Conservation (phyloP, 2,329 filamentous ascomycete species). For the Torrubiella hemipterigena region DNA sequence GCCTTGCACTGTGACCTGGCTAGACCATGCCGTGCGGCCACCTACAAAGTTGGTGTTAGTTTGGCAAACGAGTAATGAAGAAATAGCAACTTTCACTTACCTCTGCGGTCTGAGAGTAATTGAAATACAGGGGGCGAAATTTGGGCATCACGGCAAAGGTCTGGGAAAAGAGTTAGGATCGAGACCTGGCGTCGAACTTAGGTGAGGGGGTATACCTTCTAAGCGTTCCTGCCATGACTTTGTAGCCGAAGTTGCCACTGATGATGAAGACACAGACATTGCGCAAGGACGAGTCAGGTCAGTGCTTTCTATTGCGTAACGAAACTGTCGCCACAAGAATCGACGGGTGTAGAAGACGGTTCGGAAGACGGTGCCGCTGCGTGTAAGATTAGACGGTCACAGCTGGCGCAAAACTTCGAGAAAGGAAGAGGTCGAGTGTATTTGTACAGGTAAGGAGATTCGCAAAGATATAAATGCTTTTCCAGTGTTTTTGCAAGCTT, state of each 20-base stretch:
- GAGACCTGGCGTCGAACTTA: not conserved
- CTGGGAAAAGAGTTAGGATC: constrained; percentile 20
- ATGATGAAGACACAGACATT: constrained; percentile 5
- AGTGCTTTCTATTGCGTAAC: not conserved
- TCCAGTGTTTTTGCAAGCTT: no score
- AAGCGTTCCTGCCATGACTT: constrained; percentile 39
- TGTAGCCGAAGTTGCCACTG: no score
- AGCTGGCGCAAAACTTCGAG: no score
- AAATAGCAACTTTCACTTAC: constrained; percentile 23
- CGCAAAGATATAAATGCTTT: no score
- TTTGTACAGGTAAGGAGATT: no score
- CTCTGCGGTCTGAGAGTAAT: constrained; percentile 58
- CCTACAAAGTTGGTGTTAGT: constrained; percentile 34
- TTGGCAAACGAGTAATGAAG: not conserved
- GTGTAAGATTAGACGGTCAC: no score
- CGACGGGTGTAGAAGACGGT: no score
- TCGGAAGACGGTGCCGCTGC: no score
- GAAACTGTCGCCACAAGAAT: no score
- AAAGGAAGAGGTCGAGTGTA: no score
- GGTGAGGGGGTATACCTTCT: constrained; percentile 25
- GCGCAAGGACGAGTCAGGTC: not conserved
- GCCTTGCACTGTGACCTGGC: constrained; percentile 61
- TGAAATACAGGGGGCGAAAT: constrained; percentile 44
- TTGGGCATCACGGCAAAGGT: constrained; percentile 38
- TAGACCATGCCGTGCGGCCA: constrained; percentile 84